Base-by-base conservation (phyloP, 768 basidiomycete genomes). In the Amanita subjunquillea region DNA sequence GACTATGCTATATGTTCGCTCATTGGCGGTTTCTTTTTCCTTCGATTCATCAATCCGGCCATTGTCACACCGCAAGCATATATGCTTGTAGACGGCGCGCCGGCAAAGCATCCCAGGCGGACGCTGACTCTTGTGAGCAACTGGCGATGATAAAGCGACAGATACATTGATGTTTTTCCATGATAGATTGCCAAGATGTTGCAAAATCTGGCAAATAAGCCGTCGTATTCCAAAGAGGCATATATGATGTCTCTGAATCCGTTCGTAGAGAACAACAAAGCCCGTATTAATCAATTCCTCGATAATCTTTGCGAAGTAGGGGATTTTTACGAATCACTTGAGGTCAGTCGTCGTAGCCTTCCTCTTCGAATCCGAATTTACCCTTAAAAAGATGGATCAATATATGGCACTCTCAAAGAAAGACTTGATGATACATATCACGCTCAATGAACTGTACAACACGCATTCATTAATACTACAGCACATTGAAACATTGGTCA, bases 361-460 rank as follows among this genome's bases (percentile, higher is more conserved):
- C 27, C 20, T 30, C 50, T 32, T n/a, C 12, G 25, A 12, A 17
- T 30, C 6, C 30, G 50, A 51, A 30, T 48, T n/a, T 27, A 60
- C 22, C 30, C 8, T 51, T 6, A 54, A 25, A 3, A 59, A 96
- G 95, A 95, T 98, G 86, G 96, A 99, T 69, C 96, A 98, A 75
- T 99, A 99, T 67, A 97, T 99, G 93, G 96, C 96, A 7, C 73
- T 99, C 53, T 97, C 94, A 54, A 99, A 99, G 79, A 98, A 98
- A 69, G 96, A 98, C 65, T 76, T 98, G 54, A 84, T 87, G 76
- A 98, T 99, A 70, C 91, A 93, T 69, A 99, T 99, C 65, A 98
- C 96, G 6, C 72, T 98, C 68, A 99, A 99, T 65, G 96, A 99
- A 77, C 64, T 99, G 74, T 98, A 97, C 70, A 98, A 98, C 72